Conservation (phyloP, 257 asterid genomes). For the Dorcoceras hygrometricum region DNA sequence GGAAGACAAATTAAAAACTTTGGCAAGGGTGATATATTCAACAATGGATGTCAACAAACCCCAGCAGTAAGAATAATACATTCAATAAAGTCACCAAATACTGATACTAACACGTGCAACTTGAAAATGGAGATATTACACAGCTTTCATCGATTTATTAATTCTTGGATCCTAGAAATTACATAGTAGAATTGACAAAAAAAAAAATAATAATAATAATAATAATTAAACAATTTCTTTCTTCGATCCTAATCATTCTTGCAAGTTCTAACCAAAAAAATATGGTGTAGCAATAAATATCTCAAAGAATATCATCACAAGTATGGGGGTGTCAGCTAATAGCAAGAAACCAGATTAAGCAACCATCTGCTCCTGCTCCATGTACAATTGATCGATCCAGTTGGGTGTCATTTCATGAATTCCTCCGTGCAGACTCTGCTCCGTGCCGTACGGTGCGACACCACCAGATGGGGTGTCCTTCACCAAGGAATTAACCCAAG, state of each 20-base stretch:
- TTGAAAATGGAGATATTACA: slow-evolving; percentile 5
- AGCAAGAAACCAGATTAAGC: slow-evolving; percentile 36
- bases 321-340: slow-evolving; percentile 21
- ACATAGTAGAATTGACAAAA: slow-evolving; percentile 15
- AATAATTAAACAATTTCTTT: slow-evolving; percentile 12
- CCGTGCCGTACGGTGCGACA: slow-evolving; percentile 28
- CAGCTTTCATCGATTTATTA: neutral
- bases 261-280: slow-evolving; percentile 20
- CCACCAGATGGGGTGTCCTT: slow-evolving; percentile 52
- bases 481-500: slow-evolving; percentile 81
- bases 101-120: neutral
- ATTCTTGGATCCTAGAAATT: slow-evolving; percentile 16
- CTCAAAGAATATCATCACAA: slow-evolving; percentile 36
- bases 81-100: neutral
- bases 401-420: slow-evolving; percentile 40
- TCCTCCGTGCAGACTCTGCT: slow-evolving; percentile 35
- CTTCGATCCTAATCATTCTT: slow-evolving; percentile 15
- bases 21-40: neutral
- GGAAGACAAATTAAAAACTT: too few species aligned
- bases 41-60: neutral
- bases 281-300: slow-evolving; percentile 36
- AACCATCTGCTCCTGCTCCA: slow-evolving; percentile 83
- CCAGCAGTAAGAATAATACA: too few species aligned
- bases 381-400: slow-evolving; percentile 88
- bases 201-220: neutral